Evolutionary conservation across 2,329 filamentous ascomycete species (phyloP).

Genomic region (Penicillium sp.): DNA sequence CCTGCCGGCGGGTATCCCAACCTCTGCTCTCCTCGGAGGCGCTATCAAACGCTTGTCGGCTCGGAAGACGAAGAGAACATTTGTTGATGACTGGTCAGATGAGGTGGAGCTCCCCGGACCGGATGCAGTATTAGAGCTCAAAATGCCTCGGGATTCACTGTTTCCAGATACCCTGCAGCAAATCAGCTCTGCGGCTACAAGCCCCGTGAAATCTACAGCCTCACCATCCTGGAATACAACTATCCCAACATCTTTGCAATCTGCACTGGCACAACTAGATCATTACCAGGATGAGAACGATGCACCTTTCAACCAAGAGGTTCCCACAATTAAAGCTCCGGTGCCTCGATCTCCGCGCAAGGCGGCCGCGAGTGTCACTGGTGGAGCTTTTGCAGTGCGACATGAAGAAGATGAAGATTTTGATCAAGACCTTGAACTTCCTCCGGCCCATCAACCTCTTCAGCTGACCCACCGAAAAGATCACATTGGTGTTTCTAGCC

Average conservation of each 20-base stretch:
- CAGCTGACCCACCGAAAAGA: conserved; percentile 58
- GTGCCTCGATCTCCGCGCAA: conserved; percentile 54
- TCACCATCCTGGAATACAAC: conserved; percentile 29
- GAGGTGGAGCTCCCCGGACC: conserved; percentile 65
- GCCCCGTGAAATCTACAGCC: conserved; percentile 35
- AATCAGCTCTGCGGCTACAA: conserved; percentile 50
- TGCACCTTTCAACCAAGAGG: conserved; percentile 59
- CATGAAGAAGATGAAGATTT: conserved; percentile 60
- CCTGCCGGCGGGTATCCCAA: conserved; percentile 76
- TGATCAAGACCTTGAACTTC: conserved; percentile 67
- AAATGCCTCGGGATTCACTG: conserved; percentile 54
- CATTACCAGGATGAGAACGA: conserved; percentile 59
- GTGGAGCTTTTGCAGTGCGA: conserved; percentile 43
- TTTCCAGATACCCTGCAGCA: conserved; percentile 67
- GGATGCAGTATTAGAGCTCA: conserved; percentile 58
- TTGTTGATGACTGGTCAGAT: conserved; percentile 76
- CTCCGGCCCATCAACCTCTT: conserved; percentile 58
- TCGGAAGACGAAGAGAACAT: conserved; percentile 64
- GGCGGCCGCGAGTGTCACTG: conserved; percentile 49
- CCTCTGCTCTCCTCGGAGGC: conserved; percentile 83
- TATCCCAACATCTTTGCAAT: conserved; percentile 50
- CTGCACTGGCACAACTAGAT: conserved; percentile 53
- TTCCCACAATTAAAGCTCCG: conserved; percentile 63
- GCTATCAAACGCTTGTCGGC: conserved; percentile 86
- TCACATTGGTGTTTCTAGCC: conserved; percentile 59